Evolutionary conservation across 768 basidiomycete genomes (phyloP), one percentile per base, ranked within the genome.

Genomic region (Tephrocybe sp.): DNA sequence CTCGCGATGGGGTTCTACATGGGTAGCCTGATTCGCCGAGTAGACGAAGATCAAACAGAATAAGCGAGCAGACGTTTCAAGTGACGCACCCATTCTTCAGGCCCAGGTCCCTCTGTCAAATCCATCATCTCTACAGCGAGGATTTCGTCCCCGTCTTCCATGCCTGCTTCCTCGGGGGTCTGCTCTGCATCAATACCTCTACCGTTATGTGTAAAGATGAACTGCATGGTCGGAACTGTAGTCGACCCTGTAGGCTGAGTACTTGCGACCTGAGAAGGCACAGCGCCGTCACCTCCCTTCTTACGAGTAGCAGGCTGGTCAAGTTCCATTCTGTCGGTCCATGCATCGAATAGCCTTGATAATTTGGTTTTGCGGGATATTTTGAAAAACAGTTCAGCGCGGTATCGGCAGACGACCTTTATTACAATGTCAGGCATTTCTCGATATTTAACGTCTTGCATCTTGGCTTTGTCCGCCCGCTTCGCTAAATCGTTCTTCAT

Each of bases 121-220:
- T 94, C 91, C 88, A 92, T 89, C 66, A 94, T 68, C 69, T 94
- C 91, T 16, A 93, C 86, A 12, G 91, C 91, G 42, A 91, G 71
- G 62, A 94, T 89, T 68, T 92, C 89, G 63, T 94, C 91, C 4
- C 84, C 84, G 57, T 91, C 88, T 59, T 94, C 91, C 75, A 94
- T 87, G 4, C 86, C 88, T 41, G 83, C 78, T 57, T 93, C 90
- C 63, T 93, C 91, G 19, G 90, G 86, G 9, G 91, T 91, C 63
- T 86, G 84, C 42, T 92, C 88, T 12, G 83, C 75, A 48, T 89
- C 86, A n/a, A 94, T 64, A 42, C 80, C 80, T 56, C 88, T 74
- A 21, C 91, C 91, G 53, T 87, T 83, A 61, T 90, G 85, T 9
- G 88, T 88, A 69, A 93, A 94, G 40, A 94, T 75, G 66, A 93